Evolutionary conservation across 2,329 filamentous ascomycete genomes (phyloP), one percentile per base, ranked within the genome.

Genomic region (Lecanoromycetidae sp.): DNA sequence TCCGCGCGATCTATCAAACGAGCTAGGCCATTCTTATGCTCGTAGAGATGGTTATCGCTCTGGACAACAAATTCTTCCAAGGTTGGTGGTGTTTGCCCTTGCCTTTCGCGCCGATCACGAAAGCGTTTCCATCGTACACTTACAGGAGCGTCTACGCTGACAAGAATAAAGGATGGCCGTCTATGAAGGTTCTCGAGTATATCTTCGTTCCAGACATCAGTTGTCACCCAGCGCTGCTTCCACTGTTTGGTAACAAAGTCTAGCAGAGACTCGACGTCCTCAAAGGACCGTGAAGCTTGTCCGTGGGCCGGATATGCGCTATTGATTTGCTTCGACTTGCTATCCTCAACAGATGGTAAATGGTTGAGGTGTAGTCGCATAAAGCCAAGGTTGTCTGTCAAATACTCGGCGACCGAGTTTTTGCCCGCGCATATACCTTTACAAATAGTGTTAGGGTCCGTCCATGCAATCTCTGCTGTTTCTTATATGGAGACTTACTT

Each of bases 391-490:
- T 88, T 77, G 54, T 87, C 76, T 54, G 88, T 77, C 7, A 98
- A 77, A 62, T 94, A 95, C 46, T 85, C 77, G 49, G 87, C 87
- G 54, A 96, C 85, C 8, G 87, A 86, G 61, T 80, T 81, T 69
- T 95, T 96, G 59, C 91, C 91, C 40, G 90, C 81, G 69, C 88
- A 96, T 58, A 95, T 90, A 59, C 85, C 88, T 91, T 33, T 33
- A 9, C 4, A 26, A 13, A 5, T 32, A 12, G 10, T 6, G 13
- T 38, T 3, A 43, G 39, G 19, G 20, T 13, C 23, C 8, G 10
- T 12, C 10, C 7, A 36, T 10, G 19, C 23, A 29, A 8, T 13
- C 7, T 8, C n/a, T 13, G 29, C 7, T 3, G 6, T 5, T 13
- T 13, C 4, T 10, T 12, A 3, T 29, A 32, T 19, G 35, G 30